Evolutionary conservation across 2,329 filamentous ascomycete genomes (phyloP).

Genomic region (Aspergillus pseudoglaucus): DNA sequence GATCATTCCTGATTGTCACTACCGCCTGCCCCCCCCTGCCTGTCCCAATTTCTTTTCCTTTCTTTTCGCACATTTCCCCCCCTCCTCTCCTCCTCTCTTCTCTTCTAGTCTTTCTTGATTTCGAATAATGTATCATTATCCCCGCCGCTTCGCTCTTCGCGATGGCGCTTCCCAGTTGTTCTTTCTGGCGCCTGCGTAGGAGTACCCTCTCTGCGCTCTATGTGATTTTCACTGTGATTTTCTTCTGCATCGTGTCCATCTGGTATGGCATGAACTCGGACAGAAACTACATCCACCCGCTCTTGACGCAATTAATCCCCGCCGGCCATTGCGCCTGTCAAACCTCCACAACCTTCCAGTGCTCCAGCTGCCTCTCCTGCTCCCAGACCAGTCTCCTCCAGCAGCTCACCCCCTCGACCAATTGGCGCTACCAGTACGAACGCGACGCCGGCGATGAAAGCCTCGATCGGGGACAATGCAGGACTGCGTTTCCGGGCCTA

Average conservation of each 20-base stretch:
- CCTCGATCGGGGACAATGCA: slow-evolving; percentile 23
- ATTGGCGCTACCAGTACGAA: slow-evolving; percentile 26
- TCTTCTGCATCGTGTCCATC: slow-evolving; percentile 16
- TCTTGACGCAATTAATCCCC: slow-evolving; percentile 34
- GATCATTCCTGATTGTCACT: slow-evolving; percentile 2
- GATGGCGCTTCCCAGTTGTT: slow-evolving; percentile 17
- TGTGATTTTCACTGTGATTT: slow-evolving; percentile 13
- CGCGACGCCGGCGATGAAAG: slow-evolving; percentile 28
- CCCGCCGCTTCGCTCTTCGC: slow-evolving; percentile 4
- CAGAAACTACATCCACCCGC: slow-evolving; percentile 27
- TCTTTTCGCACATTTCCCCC: neutral
- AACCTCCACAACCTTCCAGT: slow-evolving; percentile 34
- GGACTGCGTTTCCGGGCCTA: slow-evolving; percentile 28
- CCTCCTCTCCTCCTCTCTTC: slow-evolving; percentile 1
- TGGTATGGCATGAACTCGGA: slow-evolving; percentile 35
- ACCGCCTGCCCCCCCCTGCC: slow-evolving; percentile 1
- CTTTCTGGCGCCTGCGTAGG: slow-evolving; percentile 17
- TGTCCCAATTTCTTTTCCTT: neutral
- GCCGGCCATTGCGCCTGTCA: slow-evolving; percentile 34
- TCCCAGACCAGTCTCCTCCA: slow-evolving; percentile 10
- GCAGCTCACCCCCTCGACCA: slow-evolving; percentile 6
- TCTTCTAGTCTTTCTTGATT: neutral
- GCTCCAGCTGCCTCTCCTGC: slow-evolving; percentile 28
- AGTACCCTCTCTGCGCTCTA: slow-evolving; percentile 16
- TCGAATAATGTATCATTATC: slow-evolving; percentile 6